These are phyloP conservation scores for Gossypium davidsonii DNA, from an alignment of 441 rosid species.

Conservation along the genomic window DNA sequence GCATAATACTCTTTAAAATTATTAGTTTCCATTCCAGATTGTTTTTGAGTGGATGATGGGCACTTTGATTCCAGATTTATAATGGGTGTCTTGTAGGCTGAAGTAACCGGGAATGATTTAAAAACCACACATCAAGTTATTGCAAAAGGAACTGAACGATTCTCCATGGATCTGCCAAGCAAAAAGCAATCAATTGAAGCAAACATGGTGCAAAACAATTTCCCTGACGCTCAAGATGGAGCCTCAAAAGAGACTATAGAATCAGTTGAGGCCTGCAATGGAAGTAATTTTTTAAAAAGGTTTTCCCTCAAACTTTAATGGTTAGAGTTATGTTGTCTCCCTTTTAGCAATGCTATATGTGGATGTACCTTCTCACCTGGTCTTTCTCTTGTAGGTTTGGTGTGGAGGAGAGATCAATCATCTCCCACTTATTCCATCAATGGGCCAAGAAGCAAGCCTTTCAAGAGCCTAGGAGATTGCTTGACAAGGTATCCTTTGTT, in stretches of 20 bases:
- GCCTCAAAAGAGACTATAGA: constrained; percentile 39
- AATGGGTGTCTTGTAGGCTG: constrained; percentile 41
- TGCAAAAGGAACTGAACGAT: constrained; percentile 29
- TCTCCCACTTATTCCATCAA: constrained; percentile 85
- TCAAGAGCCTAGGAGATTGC: constrained; percentile 77
- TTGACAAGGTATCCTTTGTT: constrained; percentile 54
- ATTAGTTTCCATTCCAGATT: neutral
- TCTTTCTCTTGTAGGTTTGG: constrained; percentile 47
- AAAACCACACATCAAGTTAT: constrained; percentile 33
- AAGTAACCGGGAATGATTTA: constrained; percentile 33
- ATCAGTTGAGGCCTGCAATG: constrained; percentile 33
- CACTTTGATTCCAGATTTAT: neutral
- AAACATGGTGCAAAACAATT: constrained; percentile 23
- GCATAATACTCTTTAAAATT: neutral
- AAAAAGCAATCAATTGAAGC: constrained; percentile 32
- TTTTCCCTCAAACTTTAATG: constrained; percentile 23
- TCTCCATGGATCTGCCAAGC: constrained; percentile 18
- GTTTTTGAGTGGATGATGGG: neutral
- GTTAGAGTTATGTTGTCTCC: constrained; percentile 4
- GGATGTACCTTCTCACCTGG: neutral
- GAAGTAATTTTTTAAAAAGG: constrained; percentile 74
- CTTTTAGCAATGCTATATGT: neutral
- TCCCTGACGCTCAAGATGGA: constrained; percentile 21
- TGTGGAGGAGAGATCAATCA: constrained; percentile 70
- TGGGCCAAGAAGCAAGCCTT: constrained; percentile 97